Percentiles rank a stretch among this genome's conserved stretches.
Evolutionary conservation across 2,329 filamentous ascomycete species (phyloP).

Genomic region (Colletotrichum abscissum): DNA sequence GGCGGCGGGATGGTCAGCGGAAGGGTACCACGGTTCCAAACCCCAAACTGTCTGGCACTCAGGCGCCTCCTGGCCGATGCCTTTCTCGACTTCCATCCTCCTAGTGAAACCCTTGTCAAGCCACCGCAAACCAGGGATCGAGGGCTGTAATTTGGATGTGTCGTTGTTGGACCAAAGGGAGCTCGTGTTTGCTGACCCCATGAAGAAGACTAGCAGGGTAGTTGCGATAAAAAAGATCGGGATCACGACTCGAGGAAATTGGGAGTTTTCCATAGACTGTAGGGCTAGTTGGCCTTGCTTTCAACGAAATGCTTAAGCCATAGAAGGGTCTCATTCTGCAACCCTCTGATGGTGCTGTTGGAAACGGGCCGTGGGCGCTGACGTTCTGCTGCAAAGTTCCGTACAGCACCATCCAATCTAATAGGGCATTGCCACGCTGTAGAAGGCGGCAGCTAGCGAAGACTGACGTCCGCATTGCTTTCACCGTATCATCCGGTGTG

Average conservation of each 20-base stretch:
- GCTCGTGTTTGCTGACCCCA: background rate
- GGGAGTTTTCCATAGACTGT: too few relatives aligned
- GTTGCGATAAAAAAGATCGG: background rate
- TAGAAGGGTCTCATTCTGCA: background rate
- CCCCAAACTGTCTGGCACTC: background rate
- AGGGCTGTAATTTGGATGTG: background rate
- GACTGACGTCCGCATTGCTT: background rate
- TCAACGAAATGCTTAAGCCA: background rate
- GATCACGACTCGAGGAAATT: background rate
- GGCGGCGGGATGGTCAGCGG: slow-evolving; percentile 1
- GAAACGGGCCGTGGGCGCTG: background rate
- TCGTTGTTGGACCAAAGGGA: background rate
- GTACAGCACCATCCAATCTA: background rate
- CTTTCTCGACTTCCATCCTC: slow-evolving; percentile 9
- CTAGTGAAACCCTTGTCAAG: slow-evolving; percentile 33
- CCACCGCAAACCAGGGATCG: slow-evolving; percentile 7
- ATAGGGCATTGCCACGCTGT: background rate
- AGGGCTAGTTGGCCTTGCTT: background rate
- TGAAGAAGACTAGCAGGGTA: background rate
- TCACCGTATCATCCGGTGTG: background rate
- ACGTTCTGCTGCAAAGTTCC: background rate
- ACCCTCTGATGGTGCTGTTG: background rate
- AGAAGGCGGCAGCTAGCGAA: background rate
- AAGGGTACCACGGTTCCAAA: background rate
- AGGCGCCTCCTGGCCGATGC: background rate